Conservation (phyloP, 129 eudicot genomes). For the Lactuca saligna region DNA sequence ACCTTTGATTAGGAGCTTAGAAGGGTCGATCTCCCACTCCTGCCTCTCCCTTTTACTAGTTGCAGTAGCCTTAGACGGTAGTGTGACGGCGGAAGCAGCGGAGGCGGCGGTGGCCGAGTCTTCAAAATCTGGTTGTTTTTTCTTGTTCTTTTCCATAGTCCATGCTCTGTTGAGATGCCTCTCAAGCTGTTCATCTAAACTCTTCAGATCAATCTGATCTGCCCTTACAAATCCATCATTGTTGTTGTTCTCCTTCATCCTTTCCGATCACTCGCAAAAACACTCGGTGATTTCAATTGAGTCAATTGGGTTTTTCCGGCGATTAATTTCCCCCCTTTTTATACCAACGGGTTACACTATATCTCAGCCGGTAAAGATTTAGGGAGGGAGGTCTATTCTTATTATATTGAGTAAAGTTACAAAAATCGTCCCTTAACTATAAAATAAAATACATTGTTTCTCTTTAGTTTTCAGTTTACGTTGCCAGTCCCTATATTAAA, state of each 20-base stretch:
- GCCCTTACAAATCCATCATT: conserved; percentile 90
- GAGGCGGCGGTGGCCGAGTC: conserved; percentile 36
- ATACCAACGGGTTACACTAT: not conserved
- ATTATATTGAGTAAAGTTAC: conserved; percentile 7
- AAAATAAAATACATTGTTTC: not conserved
- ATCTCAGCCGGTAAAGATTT: conserved; percentile 10
- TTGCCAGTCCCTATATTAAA: not conserved
- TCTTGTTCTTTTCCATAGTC: conserved; percentile 76
- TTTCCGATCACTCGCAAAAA: conserved; percentile 3
- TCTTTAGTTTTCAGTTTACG: too few relatives aligned
- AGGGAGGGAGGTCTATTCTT: conserved; percentile 13
- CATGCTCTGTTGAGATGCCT: conserved; percentile 66
- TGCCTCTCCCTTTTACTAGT: conserved; percentile 38
- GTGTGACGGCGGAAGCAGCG: conserved; percentile 26
- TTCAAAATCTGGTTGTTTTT: conserved; percentile 40
- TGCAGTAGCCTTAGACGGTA: conserved; percentile 9
- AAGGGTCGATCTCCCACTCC: conserved; percentile 95
- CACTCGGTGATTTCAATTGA: not conserved
- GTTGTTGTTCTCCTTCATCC: conserved; percentile 48
- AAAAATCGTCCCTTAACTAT: not conserved
- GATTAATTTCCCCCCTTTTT: conserved; percentile 23
- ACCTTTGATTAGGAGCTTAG: conserved; percentile 70
- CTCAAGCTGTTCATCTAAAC: conserved; percentile 89
- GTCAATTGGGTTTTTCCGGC: conserved; percentile 14
- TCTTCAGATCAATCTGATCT: conserved; percentile 95